Evolutionary conservation across 805 yeast species (phyloP).

Genomic region (Lachancea waltii): DNA sequence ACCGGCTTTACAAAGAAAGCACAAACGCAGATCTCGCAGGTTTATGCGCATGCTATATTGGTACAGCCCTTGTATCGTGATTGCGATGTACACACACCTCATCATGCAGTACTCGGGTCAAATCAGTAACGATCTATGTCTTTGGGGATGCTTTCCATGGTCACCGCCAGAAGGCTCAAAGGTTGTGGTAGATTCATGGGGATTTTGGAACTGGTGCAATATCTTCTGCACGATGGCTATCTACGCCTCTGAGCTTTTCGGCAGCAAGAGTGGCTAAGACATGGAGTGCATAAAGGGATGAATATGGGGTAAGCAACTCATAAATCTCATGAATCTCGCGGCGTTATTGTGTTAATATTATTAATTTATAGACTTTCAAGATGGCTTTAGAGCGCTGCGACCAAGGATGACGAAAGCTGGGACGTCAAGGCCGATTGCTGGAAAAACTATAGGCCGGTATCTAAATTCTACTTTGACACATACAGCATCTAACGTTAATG

Average conservation of each 20-base stretch:
- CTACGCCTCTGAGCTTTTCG: conserved; percentile 68
- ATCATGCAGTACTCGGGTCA: conserved; percentile 84
- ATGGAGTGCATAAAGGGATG: neutral
- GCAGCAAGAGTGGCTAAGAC: conserved; percentile 19
- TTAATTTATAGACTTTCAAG: neutral
- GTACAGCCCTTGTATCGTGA: conserved; percentile 87
- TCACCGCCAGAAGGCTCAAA: conserved; percentile 12
- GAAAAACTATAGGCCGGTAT: too few species aligned
- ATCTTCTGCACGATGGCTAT: conserved; percentile 73
- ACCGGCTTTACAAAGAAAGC: conserved; percentile 54
- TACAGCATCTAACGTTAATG: neutral
- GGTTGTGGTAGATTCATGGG: conserved; percentile 63
- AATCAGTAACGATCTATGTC: conserved; percentile 52
- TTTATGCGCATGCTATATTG: conserved; percentile 62
- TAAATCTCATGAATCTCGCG: neutral
- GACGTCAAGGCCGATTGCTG: too few species aligned
- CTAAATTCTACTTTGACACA: too few species aligned
- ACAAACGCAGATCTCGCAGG: conserved; percentile 25
- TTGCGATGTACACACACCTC: conserved; percentile 91
- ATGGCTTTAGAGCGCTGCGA: too few species aligned
- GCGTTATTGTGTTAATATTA: conserved; percentile 2
- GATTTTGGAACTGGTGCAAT: conserved; percentile 96
- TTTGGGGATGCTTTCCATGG: conserved; percentile 43
- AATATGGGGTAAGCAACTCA: too few species aligned
- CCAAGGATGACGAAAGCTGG: too few species aligned